phyloP scores from a whole-genome alignment of 208 protist genomes.

The Wallacemonas rigidus region DNA sequence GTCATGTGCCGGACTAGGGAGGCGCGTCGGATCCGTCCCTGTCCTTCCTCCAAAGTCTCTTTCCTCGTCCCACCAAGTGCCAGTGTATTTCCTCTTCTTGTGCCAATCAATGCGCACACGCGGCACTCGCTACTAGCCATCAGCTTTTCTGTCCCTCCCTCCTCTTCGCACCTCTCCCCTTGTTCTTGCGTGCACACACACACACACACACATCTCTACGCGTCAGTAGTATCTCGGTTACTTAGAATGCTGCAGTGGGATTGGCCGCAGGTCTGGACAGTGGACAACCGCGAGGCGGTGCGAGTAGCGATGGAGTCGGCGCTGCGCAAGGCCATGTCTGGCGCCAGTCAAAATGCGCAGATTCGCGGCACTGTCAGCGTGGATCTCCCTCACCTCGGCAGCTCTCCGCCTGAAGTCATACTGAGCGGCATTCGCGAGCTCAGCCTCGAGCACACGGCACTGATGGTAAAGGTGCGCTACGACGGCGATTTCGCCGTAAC shows the following conservation, averaged over 20 bases:
- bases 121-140: no score
- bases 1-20: no score
- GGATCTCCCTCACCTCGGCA: slow-evolving; percentile 72
- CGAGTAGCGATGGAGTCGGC: slow-evolving; percentile 63
- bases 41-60: no score
- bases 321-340: slow-evolving; percentile 74
- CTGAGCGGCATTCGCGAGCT: slow-evolving; percentile 77
- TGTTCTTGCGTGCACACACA: no score
- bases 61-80: no score
- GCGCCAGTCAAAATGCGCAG: slow-evolving; percentile 53
- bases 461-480: slow-evolving; percentile 86
- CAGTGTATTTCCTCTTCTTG: no score
- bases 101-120: no score
- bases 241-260: slow-evolving; percentile 79
- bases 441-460: slow-evolving; percentile 73
- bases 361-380: slow-evolving; percentile 78
- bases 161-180: no score
- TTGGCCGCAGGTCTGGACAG: slow-evolving; percentile 76
- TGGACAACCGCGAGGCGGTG: slow-evolving; percentile 66
- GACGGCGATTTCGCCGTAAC: slow-evolving; percentile 77
- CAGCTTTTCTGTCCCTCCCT: no score
- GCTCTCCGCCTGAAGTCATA: slow-evolving; percentile 67
- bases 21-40: no score
- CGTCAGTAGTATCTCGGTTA: background rate
- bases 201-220: no score